Conservation (phyloP, 495 filamentous ascomycete species). For the Pyrenopolyporus hunteri region DNA sequence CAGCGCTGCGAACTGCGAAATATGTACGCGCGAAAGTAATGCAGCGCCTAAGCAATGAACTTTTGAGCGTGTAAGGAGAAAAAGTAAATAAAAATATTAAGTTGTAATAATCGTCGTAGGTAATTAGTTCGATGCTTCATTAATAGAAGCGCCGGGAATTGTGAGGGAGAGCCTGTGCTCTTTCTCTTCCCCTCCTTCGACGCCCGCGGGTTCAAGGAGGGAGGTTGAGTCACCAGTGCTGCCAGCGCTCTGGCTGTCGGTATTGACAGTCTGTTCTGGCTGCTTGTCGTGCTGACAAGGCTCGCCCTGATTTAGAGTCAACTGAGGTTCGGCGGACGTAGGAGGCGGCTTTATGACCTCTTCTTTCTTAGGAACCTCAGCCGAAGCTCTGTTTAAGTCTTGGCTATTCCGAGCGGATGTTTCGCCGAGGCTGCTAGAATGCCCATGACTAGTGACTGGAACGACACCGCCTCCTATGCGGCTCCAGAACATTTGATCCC, state of each 20-base stretch:
- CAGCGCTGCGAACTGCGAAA: constrained; percentile 25
- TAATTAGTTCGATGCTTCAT: constrained; percentile 22
- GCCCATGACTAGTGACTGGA: constrained; percentile 58
- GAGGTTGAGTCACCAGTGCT: constrained; percentile 5
- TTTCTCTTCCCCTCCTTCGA: constrained; percentile 20
- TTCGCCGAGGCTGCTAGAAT: constrained; percentile 30
- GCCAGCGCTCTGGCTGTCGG: neutral
- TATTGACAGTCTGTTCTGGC: constrained; percentile 1
- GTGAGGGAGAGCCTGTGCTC: constrained; percentile 32
- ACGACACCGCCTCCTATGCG: constrained; percentile 88
- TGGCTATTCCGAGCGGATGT: constrained; percentile 27
- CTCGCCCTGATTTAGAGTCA: too few relatives aligned
- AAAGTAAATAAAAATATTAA: constrained; percentile 23
- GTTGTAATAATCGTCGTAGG: constrained; percentile 7
- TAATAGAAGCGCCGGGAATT: constrained; percentile 24
- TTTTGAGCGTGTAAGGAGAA: constrained; percentile 14
- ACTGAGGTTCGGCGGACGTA: constrained; percentile 9
- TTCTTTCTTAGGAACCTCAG: constrained; percentile 4
- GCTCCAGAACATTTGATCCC: constrained; percentile 97
- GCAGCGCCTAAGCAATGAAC: constrained; percentile 17
- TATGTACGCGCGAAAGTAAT: constrained; percentile 38
- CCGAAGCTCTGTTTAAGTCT: constrained; percentile 9
- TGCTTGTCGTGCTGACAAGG: constrained; percentile 18
- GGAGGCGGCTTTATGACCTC: constrained; percentile 5
- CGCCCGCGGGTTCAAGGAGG: neutral